phyloP scores from a whole-genome alignment of 257 asterid genomes.

The Nicotiana benthamiana region DNA sequence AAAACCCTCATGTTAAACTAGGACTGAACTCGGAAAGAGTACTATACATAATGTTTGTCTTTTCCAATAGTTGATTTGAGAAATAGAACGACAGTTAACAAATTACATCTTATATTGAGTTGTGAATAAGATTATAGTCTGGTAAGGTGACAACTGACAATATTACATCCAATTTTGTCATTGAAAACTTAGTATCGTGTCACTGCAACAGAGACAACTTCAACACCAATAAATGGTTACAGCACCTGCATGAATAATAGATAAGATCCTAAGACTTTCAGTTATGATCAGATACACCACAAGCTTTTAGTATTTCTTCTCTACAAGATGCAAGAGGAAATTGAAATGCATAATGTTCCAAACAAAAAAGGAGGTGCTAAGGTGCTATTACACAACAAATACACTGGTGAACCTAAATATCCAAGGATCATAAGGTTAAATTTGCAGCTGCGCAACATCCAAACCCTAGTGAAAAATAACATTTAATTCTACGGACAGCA shows the following conservation, averaged over 20 bases:
- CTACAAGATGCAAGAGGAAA: background rate
- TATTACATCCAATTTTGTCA: background rate
- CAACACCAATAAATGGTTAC: background rate
- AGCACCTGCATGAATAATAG: background rate
- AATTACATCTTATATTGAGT: background rate
- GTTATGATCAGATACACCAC: background rate
- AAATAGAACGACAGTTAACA: no score
- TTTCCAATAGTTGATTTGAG: no score
- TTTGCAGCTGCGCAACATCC: background rate
- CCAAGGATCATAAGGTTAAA: background rate
- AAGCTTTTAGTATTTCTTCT: background rate
- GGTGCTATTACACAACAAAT: conserved; percentile 24
- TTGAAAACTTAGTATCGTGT: background rate
- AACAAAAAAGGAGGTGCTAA: background rate
- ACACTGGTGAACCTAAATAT: conserved; percentile 23
- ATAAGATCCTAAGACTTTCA: no score
- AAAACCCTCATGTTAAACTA: no score
- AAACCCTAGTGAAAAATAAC: background rate
- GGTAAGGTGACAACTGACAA: background rate
- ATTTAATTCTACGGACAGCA: background rate
- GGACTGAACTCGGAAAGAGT: no score
- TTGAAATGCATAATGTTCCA: background rate
- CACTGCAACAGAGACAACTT: background rate
- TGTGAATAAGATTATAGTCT: background rate
- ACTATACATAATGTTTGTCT: no score